Base-by-base conservation (phyloP, 192 early-diverging fungal genomes). In the Pilaira anomala region DNA sequence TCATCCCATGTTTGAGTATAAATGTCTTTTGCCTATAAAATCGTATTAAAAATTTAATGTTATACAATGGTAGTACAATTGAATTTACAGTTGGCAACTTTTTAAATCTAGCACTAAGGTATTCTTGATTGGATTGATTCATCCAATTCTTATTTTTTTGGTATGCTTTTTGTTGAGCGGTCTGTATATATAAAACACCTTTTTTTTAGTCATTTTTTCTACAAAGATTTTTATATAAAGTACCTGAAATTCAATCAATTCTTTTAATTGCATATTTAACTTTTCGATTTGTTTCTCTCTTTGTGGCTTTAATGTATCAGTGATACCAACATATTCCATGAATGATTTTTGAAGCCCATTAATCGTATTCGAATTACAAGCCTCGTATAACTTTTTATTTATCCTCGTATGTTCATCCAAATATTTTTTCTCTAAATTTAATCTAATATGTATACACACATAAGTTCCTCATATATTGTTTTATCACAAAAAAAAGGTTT, bases 1-100 rank as follows among this genome's bases (percentile, higher is more conserved):
- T 68, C 66, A 48, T 62, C 60, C 40, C 66, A 68, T 40, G 62
- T 68, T 24, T 54, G 28, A 30, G 54, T 54, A 16, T 68, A 68
- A 16, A 26, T 29, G 12, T 53, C 44, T 25, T 54, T 50, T 22
- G 60, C 52, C 66, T 68, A 62, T 7, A 25, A 22, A 25, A 51
- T 4, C 3, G 5, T 19, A 48, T 3, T 9, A 5, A 6, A 21
- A 51, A 25, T 22, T 18, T 12, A 12, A 51, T 26, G 12, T 14
- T 26, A 26, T 18, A 51, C 24, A 51, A 7, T 26, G 25, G 7
- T 18, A 55, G 14, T 18, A 36, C 25, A 48, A 22, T 16, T 56
- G 25, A 16, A 48, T 21, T 46, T 56, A 65, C 63, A 44, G 24
- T 45, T 7, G 63, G 63, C 7, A 65, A 40, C 28, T 56, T 52